A percentile compares a stretch with the other conserved stretches of the same genome.
Evolutionary conservation across 768 basidiomycete species (phyloP).

Genomic region (Mycena epipterygia): DNA sequence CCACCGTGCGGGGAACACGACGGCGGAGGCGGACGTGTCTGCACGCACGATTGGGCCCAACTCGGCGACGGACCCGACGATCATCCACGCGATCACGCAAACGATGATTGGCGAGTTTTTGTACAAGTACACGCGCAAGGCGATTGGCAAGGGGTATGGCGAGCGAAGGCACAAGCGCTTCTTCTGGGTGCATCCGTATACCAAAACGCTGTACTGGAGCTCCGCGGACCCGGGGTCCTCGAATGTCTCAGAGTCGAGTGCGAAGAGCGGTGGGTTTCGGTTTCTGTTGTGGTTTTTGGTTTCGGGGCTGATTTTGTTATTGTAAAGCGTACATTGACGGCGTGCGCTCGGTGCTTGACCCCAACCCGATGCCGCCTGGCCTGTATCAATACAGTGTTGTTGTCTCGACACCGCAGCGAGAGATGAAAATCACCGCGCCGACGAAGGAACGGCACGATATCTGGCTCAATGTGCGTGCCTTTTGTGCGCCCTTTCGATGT

Average conservation of each 20-base stretch:
- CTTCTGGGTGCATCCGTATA: constrained; percentile 99
- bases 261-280: constrained; percentile 90
- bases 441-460: constrained; percentile 97
- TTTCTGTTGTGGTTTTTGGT: constrained; percentile 23
- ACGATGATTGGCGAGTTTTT: constrained; percentile 99
- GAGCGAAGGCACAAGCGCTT: constrained; percentile 93
- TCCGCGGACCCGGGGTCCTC: constrained; percentile 93
- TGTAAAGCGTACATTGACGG: constrained; percentile 93
- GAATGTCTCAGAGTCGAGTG: constrained; percentile 90
- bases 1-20: constrained; percentile 43
- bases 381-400: constrained; percentile 94
- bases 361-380: constrained; percentile 96
- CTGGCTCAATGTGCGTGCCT: constrained; percentile 84
- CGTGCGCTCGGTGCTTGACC: constrained; percentile 92
- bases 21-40: constrained; percentile 54
- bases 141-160: constrained; percentile 92
- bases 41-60: constrained; percentile 52
- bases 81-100: constrained; percentile 98
- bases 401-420: constrained; percentile 92
- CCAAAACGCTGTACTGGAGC: constrained; percentile 98
- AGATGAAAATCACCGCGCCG: constrained; percentile 99
- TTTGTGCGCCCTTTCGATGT: constrained; percentile 23
- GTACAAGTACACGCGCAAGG: constrained; percentile 94
- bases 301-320: constrained; percentile 29
- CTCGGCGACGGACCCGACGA: constrained; percentile 83